Evolutionary conservation across 495 filamentous ascomycete genomes (phyloP), one percentile per base, ranked within the genome.

Genomic region (Podospora pseudopauciseta): DNA sequence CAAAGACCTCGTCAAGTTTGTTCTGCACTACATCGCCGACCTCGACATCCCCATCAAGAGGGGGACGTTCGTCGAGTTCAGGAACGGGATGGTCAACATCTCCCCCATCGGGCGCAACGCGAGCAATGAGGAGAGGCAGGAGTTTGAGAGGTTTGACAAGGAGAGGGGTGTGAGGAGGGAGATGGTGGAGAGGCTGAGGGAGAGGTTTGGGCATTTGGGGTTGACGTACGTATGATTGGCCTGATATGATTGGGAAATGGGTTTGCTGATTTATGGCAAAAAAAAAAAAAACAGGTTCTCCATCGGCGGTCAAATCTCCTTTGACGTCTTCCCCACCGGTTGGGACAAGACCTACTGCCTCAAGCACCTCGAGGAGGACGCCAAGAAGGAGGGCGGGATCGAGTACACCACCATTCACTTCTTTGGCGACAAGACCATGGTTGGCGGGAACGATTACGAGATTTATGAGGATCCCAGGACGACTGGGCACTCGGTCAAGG

Each of bases 331-430:
- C 85, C 95, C 95, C 63, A 88, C 81, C 2, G 95, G 95, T 72
- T 99, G 95, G 95, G 94, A 99, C 80, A 99, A 98, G 86, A 96
- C 91, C n/a, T 99, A 94, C 83, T 97, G 94, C 80, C 82, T 99
- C 71, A 85, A 86, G 73, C 93, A 97, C 78, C 77, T 99, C 34
- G 91, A 91, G 80, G 86, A 87, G 65, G 95, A 98, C 77, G 91
- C 90, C 74, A 82, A 87, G 71, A 79, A 83, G 69, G 80, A 83
- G 7, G 86, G 84, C 67, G 92, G 91, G 54, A 80, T 92, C 66
- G 79, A 89, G 9, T 99, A 93, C 80, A 90, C 85, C 65, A 93
- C 88, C 27, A 90, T 98, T 74, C 95, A 98, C 83, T 99, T 98
- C 87, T 98, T 98, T 77, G 95, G 95, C 59, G 95, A 99, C 82